Percentiles rank a stretch among this genome's conserved stretches.
Conservation (phyloP, 1,284 basidiomycete genomes). For the Ganoderma meredithae region DNA sequence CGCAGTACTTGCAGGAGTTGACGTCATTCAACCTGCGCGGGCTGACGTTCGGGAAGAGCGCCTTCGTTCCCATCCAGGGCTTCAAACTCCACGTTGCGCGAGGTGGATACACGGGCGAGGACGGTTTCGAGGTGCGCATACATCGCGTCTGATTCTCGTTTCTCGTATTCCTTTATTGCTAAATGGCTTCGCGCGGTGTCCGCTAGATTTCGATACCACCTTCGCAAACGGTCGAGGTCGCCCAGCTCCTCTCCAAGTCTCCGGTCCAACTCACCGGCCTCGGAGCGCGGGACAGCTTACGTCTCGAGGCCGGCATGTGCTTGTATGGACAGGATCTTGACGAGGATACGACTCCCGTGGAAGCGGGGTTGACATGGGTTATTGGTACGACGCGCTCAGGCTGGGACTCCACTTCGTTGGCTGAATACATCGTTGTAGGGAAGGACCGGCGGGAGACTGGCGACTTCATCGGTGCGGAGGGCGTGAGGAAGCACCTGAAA, state of each 20-base stretch:
- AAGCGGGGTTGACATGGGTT: slow-evolving; percentile 93
- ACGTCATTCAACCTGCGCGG: slow-evolving; percentile 77
- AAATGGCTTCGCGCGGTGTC: slow-evolving; percentile 9
- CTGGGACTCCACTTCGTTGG: not conserved
- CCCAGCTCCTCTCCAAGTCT: slow-evolving; percentile 72
- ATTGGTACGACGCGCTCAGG: slow-evolving; percentile 68
- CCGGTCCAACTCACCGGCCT: slow-evolving; percentile 91
- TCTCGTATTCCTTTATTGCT: not conserved
- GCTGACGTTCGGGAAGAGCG: slow-evolving; percentile 84
- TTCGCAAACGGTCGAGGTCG: slow-evolving; percentile 74
- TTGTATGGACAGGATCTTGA: slow-evolving; percentile 95
- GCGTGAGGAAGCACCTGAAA: slow-evolving; percentile 83
- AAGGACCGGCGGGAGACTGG: slow-evolving; percentile 81
- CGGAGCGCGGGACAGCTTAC: slow-evolving; percentile 91
- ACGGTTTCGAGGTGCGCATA: slow-evolving; percentile 88
- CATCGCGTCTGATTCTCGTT: not conserved
- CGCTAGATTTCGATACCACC: slow-evolving; percentile 90
- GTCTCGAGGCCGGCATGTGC: slow-evolving; percentile 98
- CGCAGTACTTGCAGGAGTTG: slow-evolving; percentile 77
- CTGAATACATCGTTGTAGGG: slow-evolving; percentile 47
- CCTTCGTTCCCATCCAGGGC: slow-evolving; percentile 78
- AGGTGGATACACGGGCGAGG: slow-evolving; percentile 99
- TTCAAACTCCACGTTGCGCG: slow-evolving; percentile 91
- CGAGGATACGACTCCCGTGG: slow-evolving; percentile 87
- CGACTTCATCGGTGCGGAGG: slow-evolving; percentile 86